A percentile compares a stretch with the other conserved stretches of the same genome.
Evolutionary conservation across 306 rosid species (phyloP).

Genomic region (Herpetospermum pedunculosum): DNA sequence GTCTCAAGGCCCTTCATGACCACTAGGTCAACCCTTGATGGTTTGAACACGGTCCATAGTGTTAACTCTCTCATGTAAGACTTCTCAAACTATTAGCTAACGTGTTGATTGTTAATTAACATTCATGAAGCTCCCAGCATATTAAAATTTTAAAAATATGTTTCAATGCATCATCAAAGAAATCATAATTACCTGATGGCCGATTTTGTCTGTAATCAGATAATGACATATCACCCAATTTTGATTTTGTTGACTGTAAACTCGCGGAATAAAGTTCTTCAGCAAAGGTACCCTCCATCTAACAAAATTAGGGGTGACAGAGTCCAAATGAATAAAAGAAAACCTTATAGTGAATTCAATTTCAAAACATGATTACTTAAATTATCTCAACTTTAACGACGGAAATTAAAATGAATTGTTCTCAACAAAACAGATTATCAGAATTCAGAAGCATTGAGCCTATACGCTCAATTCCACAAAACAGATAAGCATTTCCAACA

Average conservation of each 20-base stretch:
- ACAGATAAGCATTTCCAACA: background rate
- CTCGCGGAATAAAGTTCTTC: slow-evolving; percentile 68
- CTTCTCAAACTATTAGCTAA: background rate
- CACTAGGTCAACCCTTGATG: too few species aligned
- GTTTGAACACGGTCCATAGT: too few species aligned
- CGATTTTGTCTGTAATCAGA: slow-evolving; percentile 12
- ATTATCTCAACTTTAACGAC: background rate
- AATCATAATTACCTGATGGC: slow-evolving; percentile 21
- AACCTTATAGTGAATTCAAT: background rate
- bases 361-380: background rate
- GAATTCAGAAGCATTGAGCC: background rate
- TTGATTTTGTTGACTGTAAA: slow-evolving; percentile 31
- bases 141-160: background rate
- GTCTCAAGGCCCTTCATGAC: too few species aligned
- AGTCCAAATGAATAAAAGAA: slow-evolving; percentile 6
- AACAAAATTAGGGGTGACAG: slow-evolving; percentile 12
- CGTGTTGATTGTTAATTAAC: background rate
- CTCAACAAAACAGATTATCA: background rate
- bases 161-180: background rate
- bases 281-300: slow-evolving; percentile 64
- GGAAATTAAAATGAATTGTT: background rate
- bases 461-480: background rate
- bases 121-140: background rate
- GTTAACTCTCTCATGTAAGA: too few species aligned
- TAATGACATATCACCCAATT: slow-evolving; percentile 15